Evolutionary conservation across 1,139 yeast genomes (phyloP).

Genomic region (Candida sp.): DNA sequence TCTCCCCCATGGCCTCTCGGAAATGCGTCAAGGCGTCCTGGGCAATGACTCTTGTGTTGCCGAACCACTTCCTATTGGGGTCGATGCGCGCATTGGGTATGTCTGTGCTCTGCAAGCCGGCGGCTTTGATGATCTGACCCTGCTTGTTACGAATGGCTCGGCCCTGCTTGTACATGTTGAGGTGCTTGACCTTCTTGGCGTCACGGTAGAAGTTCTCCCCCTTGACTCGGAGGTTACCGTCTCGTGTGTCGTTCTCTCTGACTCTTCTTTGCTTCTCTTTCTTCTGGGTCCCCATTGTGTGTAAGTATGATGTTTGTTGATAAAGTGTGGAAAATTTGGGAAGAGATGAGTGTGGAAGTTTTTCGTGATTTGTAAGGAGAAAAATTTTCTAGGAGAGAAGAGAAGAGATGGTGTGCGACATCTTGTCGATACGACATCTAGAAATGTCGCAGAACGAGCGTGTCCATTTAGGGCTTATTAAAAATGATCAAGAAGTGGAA

Average conservation of each 20-base stretch:
- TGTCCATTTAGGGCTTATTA: too few relatives aligned
- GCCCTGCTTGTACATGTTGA: slow-evolving; percentile 94
- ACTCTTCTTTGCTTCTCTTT: slow-evolving; percentile 88
- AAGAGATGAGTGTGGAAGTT: not conserved
- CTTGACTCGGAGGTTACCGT: slow-evolving; percentile 91
- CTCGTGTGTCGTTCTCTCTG: slow-evolving; percentile 82
- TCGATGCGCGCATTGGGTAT: slow-evolving; percentile 93
- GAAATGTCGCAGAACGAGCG: not conserved
- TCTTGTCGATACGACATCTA: not conserved
- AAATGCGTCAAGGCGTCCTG: slow-evolving; percentile 96
- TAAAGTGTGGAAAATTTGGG: not conserved
- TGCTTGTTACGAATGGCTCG: slow-evolving; percentile 83
- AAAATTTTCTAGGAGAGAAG: slow-evolving; percentile 3
- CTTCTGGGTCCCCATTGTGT: slow-evolving; percentile 86
- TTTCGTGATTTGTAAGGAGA: not conserved
- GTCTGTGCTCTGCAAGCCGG: slow-evolving; percentile 86
- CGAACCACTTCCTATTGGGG: slow-evolving; percentile 98
- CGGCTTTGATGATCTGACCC: slow-evolving; percentile 89
- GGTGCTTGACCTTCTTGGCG: slow-evolving; percentile 88
- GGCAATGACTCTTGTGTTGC: slow-evolving; percentile 95
- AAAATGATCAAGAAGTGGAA: too few relatives aligned
- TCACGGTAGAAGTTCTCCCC: slow-evolving; percentile 98
- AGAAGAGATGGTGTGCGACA: not conserved
- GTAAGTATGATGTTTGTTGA: not conserved
- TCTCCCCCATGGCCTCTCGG: slow-evolving; percentile 93